Evolutionary conservation across 2,329 filamentous ascomycete species (phyloP).

Genomic region (Lomentospora prolificans): DNA sequence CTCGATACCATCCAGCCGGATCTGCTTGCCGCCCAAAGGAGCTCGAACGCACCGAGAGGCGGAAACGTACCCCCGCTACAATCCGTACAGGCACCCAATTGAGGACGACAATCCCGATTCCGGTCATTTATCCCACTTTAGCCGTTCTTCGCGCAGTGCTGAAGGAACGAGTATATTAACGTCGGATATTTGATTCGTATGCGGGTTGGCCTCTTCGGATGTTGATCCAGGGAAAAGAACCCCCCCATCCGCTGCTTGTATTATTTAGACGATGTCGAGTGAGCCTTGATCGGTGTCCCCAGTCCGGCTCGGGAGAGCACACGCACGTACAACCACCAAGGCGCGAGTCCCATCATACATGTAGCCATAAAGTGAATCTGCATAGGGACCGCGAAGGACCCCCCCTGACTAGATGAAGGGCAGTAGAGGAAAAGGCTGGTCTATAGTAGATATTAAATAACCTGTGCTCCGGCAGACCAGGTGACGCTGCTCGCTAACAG

Average conservation of each 20-base stretch:
- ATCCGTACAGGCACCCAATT: background rate
- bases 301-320: no score
- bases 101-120: background rate
- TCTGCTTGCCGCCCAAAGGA: no score
- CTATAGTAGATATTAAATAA: background rate
- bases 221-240: background rate
- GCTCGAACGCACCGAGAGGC: no score
- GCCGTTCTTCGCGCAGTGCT: background rate
- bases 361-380: no score
- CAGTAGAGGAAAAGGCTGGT: background rate
- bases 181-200: background rate
- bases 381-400: no score
- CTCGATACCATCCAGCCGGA: background rate
- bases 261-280: background rate
- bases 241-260: background rate
- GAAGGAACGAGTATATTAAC: background rate
- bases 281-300: no score
- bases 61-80: background rate
- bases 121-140: conserved; percentile 2
- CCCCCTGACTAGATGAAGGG: background rate
- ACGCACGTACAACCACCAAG: no score
- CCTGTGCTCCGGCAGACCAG: background rate
- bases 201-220: background rate
- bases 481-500: background rate
- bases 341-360: no score